A percentile compares a stretch with the other conserved stretches of the same genome.
These are phyloP conservation scores for Colletotrichum melonis DNA, from an alignment of 2,329 filamentous ascomycete species.

Conservation along the genomic window DNA sequence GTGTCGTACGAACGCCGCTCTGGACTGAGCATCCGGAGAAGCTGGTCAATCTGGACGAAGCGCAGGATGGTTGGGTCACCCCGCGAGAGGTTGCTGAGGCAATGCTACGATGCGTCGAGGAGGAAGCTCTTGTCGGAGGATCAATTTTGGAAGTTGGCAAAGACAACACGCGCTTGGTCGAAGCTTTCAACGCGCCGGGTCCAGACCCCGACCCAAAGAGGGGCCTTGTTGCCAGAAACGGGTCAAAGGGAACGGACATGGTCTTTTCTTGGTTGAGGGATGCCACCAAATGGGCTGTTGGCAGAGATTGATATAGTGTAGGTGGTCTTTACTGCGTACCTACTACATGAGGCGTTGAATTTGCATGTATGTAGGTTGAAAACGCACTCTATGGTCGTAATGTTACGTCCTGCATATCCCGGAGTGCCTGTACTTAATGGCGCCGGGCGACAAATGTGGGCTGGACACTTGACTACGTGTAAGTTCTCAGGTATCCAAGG, in stretches of 20 bases:
- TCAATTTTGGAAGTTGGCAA: slow-evolving; percentile 55
- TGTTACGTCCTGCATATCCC: too few relatives aligned
- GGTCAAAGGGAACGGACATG: slow-evolving; percentile 40
- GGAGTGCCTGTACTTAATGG: too few relatives aligned
- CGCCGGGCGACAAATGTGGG: too few relatives aligned
- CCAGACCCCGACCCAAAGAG: slow-evolving; percentile 44
- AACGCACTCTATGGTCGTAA: too few relatives aligned
- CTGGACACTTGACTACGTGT: too few relatives aligned
- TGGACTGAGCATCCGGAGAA: slow-evolving; percentile 59
- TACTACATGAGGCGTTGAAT: too few relatives aligned
- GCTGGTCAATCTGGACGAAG: slow-evolving; percentile 47
- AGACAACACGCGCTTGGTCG: slow-evolving; percentile 45
- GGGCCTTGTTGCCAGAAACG: slow-evolving; percentile 44
- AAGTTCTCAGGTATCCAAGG: too few relatives aligned
- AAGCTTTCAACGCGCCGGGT: slow-evolving; percentile 51
- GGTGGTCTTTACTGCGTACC: too few relatives aligned
- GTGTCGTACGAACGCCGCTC: slow-evolving; percentile 56
- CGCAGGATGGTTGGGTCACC: slow-evolving; percentile 52
- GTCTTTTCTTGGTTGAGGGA: slow-evolving; percentile 43
- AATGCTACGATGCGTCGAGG: slow-evolving; percentile 54
- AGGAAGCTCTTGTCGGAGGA: slow-evolving; percentile 48
- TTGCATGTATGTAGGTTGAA: background rate
- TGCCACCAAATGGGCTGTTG: slow-evolving; percentile 40
- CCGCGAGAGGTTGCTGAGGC: slow-evolving; percentile 55
- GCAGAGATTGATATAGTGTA: background rate